These are phyloP conservation scores for Metschnikowia rubicola DNA, from an alignment of 805 yeast genomes.

Conservation along the genomic window DNA sequence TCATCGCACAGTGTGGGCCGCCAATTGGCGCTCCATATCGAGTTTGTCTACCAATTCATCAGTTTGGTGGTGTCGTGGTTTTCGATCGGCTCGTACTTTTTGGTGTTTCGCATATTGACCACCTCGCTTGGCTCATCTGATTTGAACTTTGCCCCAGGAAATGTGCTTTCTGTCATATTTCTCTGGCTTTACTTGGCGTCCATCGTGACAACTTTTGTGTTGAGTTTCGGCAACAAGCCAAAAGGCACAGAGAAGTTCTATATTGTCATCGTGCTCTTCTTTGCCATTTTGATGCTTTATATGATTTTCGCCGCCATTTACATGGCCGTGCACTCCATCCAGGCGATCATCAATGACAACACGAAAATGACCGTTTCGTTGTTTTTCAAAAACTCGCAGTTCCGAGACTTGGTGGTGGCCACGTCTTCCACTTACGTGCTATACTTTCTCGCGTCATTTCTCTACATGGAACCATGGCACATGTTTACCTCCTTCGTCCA, in stretches of 20 bases:
- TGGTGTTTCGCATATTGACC: conserved; percentile 61
- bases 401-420: conserved; percentile 53
- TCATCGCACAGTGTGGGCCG: conserved; percentile 52
- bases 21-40: conserved; percentile 49
- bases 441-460: conserved; percentile 54
- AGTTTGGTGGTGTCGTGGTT: conserved; percentile 61
- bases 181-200: conserved; percentile 56
- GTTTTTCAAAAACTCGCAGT: conserved; percentile 44
- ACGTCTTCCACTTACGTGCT: conserved; percentile 59
- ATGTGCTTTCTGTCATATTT: conserved; percentile 48
- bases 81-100: conserved; percentile 57
- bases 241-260: conserved; percentile 57
- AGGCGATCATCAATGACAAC: conserved; percentile 29
- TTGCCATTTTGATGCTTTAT: conserved; percentile 59
- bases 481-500: conserved; percentile 53
- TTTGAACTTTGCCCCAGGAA: conserved; percentile 44
- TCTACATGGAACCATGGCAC: conserved; percentile 68
- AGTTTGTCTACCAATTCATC: conserved; percentile 52
- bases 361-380: conserved; percentile 42
- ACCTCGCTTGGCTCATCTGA: conserved; percentile 42
- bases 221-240: conserved; percentile 64
- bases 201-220: conserved; percentile 54
- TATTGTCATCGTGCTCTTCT: conserved; percentile 49
- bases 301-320: conserved; percentile 56
- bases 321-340: conserved; percentile 52